Percentiles rank a stretch among this genome's conserved stretches.
These are phyloP conservation scores for Chamaecyparis obtusa DNA, from an alignment of 75 land plant species.

Conservation along the genomic window DNA sequence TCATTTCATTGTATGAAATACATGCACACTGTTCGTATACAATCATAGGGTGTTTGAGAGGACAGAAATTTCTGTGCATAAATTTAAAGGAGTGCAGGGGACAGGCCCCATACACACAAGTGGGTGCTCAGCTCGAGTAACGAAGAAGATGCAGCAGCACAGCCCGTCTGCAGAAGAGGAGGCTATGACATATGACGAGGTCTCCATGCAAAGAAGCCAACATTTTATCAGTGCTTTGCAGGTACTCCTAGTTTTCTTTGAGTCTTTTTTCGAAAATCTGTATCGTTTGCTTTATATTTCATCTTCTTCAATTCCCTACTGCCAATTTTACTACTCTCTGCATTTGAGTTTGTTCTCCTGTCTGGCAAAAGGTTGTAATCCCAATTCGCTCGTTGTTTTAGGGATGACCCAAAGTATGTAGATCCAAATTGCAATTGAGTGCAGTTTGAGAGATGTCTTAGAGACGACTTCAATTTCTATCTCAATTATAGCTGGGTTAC, in stretches of 20 bases:
- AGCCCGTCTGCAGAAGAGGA: constrained; percentile 17
- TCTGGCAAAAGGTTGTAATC: background rate
- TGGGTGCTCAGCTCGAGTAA: background rate
- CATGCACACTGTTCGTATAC: constrained; percentile 9
- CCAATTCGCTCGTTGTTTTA: background rate
- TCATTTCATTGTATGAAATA: background rate
- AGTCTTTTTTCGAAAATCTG: background rate
- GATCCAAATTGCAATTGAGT: background rate
- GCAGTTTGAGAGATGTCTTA: background rate
- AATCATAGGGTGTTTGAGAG: constrained; percentile 6
- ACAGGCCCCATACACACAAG: constrained; percentile 3
- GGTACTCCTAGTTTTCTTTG: constrained; percentile 22
- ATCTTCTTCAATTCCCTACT: background rate
- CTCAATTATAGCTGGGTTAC: background rate
- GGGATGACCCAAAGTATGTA: background rate
- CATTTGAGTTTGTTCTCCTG: background rate
- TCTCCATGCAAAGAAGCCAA: constrained; percentile 86
- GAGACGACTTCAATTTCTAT: background rate
- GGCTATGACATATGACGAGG: constrained; percentile 89
- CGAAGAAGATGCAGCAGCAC: constrained; percentile 6
- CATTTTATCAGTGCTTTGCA: constrained; percentile 78
- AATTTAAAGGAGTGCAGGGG: background rate
- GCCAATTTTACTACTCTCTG: background rate
- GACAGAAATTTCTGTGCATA: background rate
- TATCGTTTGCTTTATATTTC: background rate